These are phyloP conservation scores for Stropharia rugosoannulata DNA, from an alignment of 768 basidiomycete genomes.

Conservation along the genomic window DNA sequence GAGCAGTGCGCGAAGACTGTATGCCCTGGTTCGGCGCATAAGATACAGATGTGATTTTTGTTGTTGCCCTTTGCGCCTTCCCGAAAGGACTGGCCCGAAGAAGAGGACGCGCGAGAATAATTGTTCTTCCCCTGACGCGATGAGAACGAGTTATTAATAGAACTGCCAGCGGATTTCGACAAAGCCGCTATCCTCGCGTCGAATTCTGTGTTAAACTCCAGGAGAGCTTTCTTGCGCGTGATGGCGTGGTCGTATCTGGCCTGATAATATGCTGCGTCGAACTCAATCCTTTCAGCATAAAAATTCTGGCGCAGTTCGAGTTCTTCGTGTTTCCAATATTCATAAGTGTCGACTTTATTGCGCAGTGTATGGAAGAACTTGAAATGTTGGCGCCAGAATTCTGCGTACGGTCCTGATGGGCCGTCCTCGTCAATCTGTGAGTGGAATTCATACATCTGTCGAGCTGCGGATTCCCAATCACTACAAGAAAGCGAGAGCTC, in stretches of 20 bases:
- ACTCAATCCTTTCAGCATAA: not conserved
- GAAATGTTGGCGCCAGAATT: conserved; percentile 1
- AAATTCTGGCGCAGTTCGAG: conserved; percentile 2
- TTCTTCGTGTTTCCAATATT: conserved; percentile 8
- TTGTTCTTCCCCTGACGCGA: no score
- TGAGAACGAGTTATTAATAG: no score
- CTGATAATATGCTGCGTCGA: not conserved
- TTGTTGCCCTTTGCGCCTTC: no score
- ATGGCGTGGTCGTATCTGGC: not conserved
- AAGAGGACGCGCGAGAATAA: not conserved
- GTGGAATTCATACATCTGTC: conserved; percentile 8
- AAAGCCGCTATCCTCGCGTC: not conserved
- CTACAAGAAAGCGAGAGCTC: not conserved
- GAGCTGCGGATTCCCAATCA: conserved; percentile 11
- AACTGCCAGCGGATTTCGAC: no score
- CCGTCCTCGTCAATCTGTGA: not conserved
- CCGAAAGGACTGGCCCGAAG: conserved; percentile 3
- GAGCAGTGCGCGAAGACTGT: not conserved
- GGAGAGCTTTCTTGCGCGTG: not conserved
- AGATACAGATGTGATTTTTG: no score
- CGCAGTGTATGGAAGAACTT: not conserved
- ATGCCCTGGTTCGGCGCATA: conserved; percentile 7
- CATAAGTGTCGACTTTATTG: conserved; percentile 4
- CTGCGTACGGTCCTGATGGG: not conserved
- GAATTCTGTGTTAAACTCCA: not conserved